phyloP scores from a whole-genome alignment of 2,329 filamentous ascomycete genomes.

The Penicillium crustosum region DNA sequence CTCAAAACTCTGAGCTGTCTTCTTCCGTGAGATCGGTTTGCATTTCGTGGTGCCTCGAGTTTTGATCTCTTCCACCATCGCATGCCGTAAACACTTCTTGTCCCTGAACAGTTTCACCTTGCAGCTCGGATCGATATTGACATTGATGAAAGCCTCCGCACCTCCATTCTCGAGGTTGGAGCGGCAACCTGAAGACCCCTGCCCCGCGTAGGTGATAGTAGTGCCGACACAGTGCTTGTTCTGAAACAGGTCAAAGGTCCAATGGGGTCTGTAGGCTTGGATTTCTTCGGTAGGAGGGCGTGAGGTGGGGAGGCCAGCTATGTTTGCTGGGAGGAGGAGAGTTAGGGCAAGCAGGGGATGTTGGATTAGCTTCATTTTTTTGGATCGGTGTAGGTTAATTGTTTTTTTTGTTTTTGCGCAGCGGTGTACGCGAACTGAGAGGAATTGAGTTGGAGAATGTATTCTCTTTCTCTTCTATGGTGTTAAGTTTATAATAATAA shows the following conservation, averaged over 20 bases:
- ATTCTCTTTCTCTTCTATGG: not conserved
- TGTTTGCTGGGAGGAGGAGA: not conserved
- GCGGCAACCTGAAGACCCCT: slow-evolving; percentile 9
- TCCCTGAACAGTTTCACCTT: slow-evolving; percentile 14
- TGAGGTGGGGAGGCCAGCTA: not conserved
- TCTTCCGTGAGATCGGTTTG: not conserved
- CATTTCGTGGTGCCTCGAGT: not conserved
- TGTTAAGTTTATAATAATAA: not conserved
- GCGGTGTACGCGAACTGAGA: not conserved
- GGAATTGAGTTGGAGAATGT: not conserved
- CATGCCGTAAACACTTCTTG: slow-evolving; percentile 1
- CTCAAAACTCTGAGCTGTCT: slow-evolving; percentile 9
- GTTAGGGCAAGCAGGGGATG: not conserved
- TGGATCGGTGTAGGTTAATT: not conserved
- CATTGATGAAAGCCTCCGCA: not conserved
- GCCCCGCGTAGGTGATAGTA: not conserved
- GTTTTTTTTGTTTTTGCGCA: not conserved
- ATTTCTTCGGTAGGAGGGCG: not conserved
- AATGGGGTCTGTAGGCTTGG: not conserved
- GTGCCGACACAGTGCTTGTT: slow-evolving; percentile 7
- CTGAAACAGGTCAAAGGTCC: slow-evolving; percentile 14
- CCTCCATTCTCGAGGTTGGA: slow-evolving; percentile 3
- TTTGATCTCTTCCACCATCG: slow-evolving; percentile 6
- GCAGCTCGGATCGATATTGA: slow-evolving; percentile 9
- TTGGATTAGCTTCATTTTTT: slow-evolving; percentile 3